Base-by-base conservation (phyloP, 176 grass and related monocot species). In the Oryza coarctata region DNA sequence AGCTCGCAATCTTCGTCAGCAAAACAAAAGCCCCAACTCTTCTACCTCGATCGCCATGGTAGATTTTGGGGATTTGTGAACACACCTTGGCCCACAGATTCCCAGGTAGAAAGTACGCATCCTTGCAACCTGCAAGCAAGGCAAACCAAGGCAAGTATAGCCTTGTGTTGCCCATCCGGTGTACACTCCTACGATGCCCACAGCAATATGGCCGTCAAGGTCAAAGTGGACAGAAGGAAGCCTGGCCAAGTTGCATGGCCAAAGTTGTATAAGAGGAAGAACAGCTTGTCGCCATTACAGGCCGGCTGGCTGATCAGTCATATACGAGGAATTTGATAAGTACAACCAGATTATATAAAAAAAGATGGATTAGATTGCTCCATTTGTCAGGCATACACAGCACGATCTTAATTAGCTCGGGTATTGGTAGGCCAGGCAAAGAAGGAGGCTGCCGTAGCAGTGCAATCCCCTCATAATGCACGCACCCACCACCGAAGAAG, bases 231-330 rank as follows among this genome's bases (percentile, higher is more conserved):
- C 40, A 40, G 71, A 75, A 62, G 9, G 12, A 3, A 62, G 50
- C 34, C 30, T 65, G 29, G 49, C 38, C 76, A 70, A 70, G 69
- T 75, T 49, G 70, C 81, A 6, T 36, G 75, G 14, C 76, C 66
- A 8, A n/a, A 55, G 17, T 75, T 41, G 10, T 17, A 45, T 28
- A 28, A 65, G 27, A 36, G 76, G 76, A 60, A 1, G 20, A 71
- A 63, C 63, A 61, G n/a, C 35, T 81, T 85, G 76, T 70, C 63
- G 23, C 64, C 76, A 63, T 70, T 76, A 6, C 49, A 12, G 10
- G 25, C 50, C n/a, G 55, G 55, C n/a, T 60, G 55, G 55, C 22
- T 60, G 55, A 60, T 60, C 52, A 23, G 52, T 57, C n/a, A 60
- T 60, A 60, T 60, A 60, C 55, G n/a, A 60, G 55, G 22, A 25